Evolutionary conservation across 2,329 filamentous ascomycete species (phyloP).

Genomic region (Aspergillus sp.): DNA sequence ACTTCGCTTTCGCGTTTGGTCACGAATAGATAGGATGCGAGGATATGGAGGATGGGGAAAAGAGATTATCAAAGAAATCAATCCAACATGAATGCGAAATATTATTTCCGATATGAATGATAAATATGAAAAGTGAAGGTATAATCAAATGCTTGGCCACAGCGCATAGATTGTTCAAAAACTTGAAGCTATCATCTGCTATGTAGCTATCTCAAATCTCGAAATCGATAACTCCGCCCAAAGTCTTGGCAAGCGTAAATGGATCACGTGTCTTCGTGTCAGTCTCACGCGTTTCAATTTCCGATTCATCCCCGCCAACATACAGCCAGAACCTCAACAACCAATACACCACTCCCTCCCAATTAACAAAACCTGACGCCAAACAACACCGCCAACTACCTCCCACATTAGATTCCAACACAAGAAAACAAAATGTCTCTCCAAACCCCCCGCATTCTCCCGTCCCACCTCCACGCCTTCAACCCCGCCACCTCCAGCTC

Average conservation of each 20-base stretch:
- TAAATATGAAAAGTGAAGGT: not conserved
- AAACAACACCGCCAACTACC: too few species aligned
- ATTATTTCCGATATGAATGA: not conserved
- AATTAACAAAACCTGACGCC: too few species aligned
- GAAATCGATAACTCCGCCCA: constrained; percentile 5
- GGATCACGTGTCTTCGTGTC: constrained; percentile 18
- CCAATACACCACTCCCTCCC: not conserved
- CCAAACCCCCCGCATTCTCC: constrained; percentile 79
- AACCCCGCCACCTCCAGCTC: constrained; percentile 47
- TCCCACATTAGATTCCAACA: not conserved
- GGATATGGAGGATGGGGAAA: not conserved
- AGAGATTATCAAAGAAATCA: not conserved
- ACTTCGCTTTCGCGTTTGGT: not conserved
- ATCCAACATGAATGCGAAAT: not conserved
- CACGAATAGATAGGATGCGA: not conserved
- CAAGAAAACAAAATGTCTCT: constrained; percentile 60
- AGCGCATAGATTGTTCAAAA: not conserved
- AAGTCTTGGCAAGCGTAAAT: not conserved
- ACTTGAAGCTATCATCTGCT: not conserved
- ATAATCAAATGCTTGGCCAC: not conserved
- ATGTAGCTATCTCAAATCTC: not conserved
- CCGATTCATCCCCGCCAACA: too few species aligned
- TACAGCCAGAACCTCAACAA: not conserved
- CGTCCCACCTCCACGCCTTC: constrained; percentile 75
- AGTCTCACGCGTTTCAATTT: not conserved